Evolutionary conservation across 2,329 filamentous ascomycete genomes (phyloP), one percentile per base, ranked within the genome.

Genomic region (Scortechinia acanthostroma): DNA sequence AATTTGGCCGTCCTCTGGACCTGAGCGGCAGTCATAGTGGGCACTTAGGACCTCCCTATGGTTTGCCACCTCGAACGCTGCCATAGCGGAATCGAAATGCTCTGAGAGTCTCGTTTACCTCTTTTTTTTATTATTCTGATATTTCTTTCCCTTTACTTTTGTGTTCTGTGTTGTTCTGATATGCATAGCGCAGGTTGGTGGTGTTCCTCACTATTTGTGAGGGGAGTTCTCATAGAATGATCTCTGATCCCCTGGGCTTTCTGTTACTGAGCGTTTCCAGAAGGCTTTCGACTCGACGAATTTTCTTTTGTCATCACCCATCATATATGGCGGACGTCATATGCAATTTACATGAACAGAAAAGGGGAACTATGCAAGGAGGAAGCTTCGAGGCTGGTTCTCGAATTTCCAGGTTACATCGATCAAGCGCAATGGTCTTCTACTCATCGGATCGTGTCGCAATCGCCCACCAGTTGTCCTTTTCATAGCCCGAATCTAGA

Each of bases 381-480:
- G n/a, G 10, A 10, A n/a, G n/a, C 25, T 30, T 30, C 25, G 25
- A 30, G 25, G 25, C 25, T 30, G 25, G 25, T 10, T 30, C 25
- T 30, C n/a, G n/a, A n/a, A n/a, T n/a, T n/a, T n/a, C n/a, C n/a
- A n/a, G n/a, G n/a, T n/a, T n/a, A n/a, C n/a, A n/a, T n/a, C n/a
- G n/a, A n/a, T n/a, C n/a, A n/a, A n/a, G n/a, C n/a, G n/a, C n/a
- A n/a, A n/a, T n/a, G n/a, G 25, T 30, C n/a, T 30, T 30, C 25
- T 30, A 30, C 25, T 30, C 25, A 10, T 30, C n/a, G 10, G 25
- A 30, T 30, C 55, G 59, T 43, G 56, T 58, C 45, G 67, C 72
- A 51, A 81, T 73, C 43, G 71, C 77, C 80, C 80, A 84, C 80
- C 80, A 84, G 58, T 84, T 84, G 53, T 83, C 80, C 58, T 77